Evolutionary conservation across 805 yeast species (phyloP), one percentile per base, ranked within the genome.

Genomic region (Barnettozyma pratensis): DNA sequence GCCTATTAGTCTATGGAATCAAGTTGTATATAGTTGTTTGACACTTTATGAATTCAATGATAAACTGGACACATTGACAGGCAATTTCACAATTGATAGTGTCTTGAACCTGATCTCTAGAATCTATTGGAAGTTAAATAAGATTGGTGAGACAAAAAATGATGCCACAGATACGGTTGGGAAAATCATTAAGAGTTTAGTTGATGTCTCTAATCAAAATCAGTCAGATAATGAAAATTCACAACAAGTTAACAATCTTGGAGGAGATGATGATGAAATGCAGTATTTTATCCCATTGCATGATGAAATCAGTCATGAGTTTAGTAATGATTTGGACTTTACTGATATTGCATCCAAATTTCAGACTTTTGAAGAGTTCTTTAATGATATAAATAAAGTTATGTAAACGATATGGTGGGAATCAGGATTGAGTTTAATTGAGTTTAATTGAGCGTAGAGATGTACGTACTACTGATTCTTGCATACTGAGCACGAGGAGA

Each of bases 151-250:
- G 49, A 72, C 72, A 48, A 70, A 71, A 55, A 79, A 77, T 53
- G 84, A 79, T 57, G 81, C 81, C 3, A 79, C 83, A 0, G 81
- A 76, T 48, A 77, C 81, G 5, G 80, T 80, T 37, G 83, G 83
- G 3, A 72, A 72, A 45, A 75, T 80, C 42, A 74, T 80, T 42
- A 74, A 73, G 54, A 70, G 74, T 29, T 61, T 80, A 29, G 77
- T 79, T 7, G 58, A 58, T 51, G 57, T 54, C 39, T 42, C 41
- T 35, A 32, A 37, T 47, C 56, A 38, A 14, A 27, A 41, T 27
- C 39, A 31, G 11, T 25, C 46, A 41, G 37, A 19, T 3, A 35
- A 25, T 29, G 45, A 42, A 19, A 27, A 47, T 11, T 32, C 26
- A 14, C 19, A 29, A 7, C 34, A 11, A 7, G 11, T 12, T 29